A percentile compares a stretch with the other conserved stretches of the same genome.
These are phyloP conservation scores for Zygosaccharomyces sapae DNA, from an alignment of 1,139 yeast genomes.

Conservation along the genomic window DNA sequence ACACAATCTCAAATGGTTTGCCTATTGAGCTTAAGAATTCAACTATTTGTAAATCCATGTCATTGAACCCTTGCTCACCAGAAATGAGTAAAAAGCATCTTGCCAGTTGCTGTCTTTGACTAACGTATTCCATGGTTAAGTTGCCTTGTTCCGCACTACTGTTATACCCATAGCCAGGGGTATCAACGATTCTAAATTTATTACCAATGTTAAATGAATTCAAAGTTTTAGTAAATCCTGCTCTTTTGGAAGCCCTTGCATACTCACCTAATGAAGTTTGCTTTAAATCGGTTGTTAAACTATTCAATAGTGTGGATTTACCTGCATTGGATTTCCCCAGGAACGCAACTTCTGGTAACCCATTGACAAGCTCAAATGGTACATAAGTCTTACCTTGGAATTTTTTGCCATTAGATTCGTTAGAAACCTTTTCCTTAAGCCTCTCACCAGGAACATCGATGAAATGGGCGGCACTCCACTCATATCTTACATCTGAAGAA, in stretches of 20 bases:
- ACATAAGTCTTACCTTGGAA: conserved; percentile 27
- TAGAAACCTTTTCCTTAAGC: conserved; percentile 34
- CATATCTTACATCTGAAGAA: conserved; percentile 43
- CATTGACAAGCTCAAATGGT: conserved; percentile 28
- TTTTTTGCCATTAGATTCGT: conserved; percentile 15
- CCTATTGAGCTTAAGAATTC: conserved; percentile 51
- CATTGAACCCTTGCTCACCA: conserved; percentile 52
- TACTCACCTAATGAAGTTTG: conserved; percentile 37
- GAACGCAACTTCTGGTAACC: conserved; percentile 64
- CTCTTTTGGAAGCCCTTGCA: conserved; percentile 56
- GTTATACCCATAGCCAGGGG: conserved; percentile 81
- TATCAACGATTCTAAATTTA: conserved; percentile 62
- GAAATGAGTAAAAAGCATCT: conserved; percentile 62
- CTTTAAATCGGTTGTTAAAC: conserved; percentile 41
- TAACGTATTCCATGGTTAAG: conserved; percentile 58
- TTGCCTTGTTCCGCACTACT: conserved; percentile 64
- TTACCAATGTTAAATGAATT: conserved; percentile 68
- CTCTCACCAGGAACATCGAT: conserved; percentile 57
- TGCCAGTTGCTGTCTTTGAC: conserved; percentile 48
- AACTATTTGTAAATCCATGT: conserved; percentile 52
- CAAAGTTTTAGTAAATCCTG: conserved; percentile 75
- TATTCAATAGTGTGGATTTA: conserved; percentile 70
- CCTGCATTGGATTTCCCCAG: conserved; percentile 84
- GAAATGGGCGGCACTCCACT: conserved; percentile 57
- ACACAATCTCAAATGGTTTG: conserved; percentile 64